A percentile compares a stretch with the other conserved stretches of the same genome.
phyloP scores from a whole-genome alignment of 495 filamentous ascomycete genomes.

The Choiromyces venosus region DNA sequence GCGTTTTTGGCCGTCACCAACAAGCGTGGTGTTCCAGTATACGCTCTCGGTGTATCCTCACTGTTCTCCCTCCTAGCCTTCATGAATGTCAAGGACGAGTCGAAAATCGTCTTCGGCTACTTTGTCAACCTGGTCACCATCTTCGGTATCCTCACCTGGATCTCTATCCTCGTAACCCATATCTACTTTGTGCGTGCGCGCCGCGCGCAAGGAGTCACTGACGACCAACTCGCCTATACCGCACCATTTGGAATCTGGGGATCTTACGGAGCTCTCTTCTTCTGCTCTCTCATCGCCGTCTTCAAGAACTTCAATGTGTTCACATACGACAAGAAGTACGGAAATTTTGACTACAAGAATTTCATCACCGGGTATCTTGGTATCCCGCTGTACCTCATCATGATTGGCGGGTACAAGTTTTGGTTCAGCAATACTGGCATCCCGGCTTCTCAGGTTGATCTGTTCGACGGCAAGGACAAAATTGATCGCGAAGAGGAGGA shows the following conservation, averaged over 20 bases:
- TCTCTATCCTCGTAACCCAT: constrained; percentile 76
- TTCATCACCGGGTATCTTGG: constrained; percentile 80
- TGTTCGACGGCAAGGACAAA: constrained; percentile 64
- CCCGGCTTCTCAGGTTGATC: constrained; percentile 56
- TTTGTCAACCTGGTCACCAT: constrained; percentile 81
- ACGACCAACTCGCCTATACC: constrained; percentile 61
- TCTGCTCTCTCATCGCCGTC: constrained; percentile 65
- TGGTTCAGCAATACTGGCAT: constrained; percentile 51
- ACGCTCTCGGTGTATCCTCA: constrained; percentile 58
- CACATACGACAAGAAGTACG: constrained; percentile 46
- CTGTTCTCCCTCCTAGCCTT: constrained; percentile 65
- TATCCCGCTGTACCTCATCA: constrained; percentile 68
- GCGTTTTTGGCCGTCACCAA: constrained; percentile 65
- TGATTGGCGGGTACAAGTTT: constrained; percentile 68
- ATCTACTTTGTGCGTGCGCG: constrained; percentile 73
- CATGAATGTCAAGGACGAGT: constrained; percentile 67
- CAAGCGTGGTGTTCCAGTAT: constrained; percentile 67
- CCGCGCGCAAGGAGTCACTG: constrained; percentile 62
- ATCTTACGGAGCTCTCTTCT: constrained; percentile 60
- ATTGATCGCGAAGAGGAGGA: constrained; percentile 70
- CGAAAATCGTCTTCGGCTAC: constrained; percentile 68
- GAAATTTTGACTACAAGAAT: constrained; percentile 61
- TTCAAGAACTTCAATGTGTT: constrained; percentile 79
- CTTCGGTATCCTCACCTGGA: constrained; percentile 76
- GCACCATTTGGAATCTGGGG: constrained; percentile 66